Conservation (phyloP, 805 yeast genomes). For the Metschnikowia aberdeeniae region DNA sequence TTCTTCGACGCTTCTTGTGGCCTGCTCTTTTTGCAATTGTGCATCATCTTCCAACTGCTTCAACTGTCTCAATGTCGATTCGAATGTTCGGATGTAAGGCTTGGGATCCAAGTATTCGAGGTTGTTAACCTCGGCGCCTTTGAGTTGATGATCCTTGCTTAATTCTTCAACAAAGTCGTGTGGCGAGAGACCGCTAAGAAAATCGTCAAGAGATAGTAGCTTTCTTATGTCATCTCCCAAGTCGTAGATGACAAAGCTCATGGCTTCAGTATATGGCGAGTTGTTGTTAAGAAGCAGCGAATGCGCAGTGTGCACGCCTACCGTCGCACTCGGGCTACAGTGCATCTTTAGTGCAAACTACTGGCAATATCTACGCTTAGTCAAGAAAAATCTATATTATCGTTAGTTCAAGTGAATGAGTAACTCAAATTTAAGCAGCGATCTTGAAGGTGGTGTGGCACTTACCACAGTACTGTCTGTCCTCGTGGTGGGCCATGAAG, state of each 20-base stretch:
- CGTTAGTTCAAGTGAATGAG: slow-evolving; percentile 10
- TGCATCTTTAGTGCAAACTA: background rate
- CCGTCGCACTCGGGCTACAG: background rate
- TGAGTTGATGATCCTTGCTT: slow-evolving; percentile 59
- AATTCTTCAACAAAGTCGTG: slow-evolving; percentile 78
- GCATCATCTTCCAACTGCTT: slow-evolving; percentile 59
- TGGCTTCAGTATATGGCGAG: slow-evolving; percentile 7
- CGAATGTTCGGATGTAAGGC: slow-evolving; percentile 92
- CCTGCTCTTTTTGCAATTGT: slow-evolving; percentile 42
- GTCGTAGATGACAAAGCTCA: slow-evolving; percentile 52
- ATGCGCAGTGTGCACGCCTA: background rate
- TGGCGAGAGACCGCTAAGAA: slow-evolving; percentile 65
- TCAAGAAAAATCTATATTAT: slow-evolving; percentile 4
- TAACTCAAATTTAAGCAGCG: slow-evolving; percentile 17
- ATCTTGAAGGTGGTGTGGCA: slow-evolving; percentile 90
- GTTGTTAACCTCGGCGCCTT: slow-evolving; percentile 48
- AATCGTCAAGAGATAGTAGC: slow-evolving; percentile 56
- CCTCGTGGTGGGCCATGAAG: slow-evolving; percentile 98
- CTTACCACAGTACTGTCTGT: slow-evolving; percentile 99
- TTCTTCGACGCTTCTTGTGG: slow-evolving; percentile 53
- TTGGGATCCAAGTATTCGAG: slow-evolving; percentile 75
- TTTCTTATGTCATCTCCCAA: slow-evolving; percentile 59
- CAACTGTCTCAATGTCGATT: slow-evolving; percentile 73
- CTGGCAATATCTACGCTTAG: background rate
- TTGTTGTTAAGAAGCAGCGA: background rate